These are phyloP conservation scores for Deuterostichococcus epilithicus DNA, from an alignment of 139 green algal species.

Conservation along the genomic window DNA sequence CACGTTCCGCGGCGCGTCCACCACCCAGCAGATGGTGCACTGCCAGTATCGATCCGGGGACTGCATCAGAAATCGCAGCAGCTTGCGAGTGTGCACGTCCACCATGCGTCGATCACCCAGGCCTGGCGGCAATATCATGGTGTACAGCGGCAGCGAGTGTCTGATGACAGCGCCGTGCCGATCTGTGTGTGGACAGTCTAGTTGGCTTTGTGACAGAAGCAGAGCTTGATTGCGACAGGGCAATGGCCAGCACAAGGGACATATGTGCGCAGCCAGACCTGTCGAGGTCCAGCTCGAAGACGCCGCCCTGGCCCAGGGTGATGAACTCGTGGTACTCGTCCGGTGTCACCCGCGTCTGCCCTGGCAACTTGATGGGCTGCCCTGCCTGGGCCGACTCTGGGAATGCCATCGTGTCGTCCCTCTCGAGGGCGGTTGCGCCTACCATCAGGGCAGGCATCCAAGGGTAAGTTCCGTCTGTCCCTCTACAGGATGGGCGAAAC, in stretches of 20 bases:
- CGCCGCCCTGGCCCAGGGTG: conserved; percentile 79
- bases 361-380: conserved; percentile 74
- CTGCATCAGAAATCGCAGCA: background rate
- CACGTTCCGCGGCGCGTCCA: conserved; percentile 70
- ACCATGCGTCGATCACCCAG: background rate
- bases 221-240: background rate
- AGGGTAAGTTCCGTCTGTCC: too few species aligned
- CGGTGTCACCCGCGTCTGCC: conserved; percentile 71
- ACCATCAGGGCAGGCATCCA: too few species aligned
- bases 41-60: background rate
- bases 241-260: background rate
- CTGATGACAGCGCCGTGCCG: background rate
- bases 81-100: background rate
- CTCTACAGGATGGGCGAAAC: too few species aligned
- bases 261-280: conserved; percentile 19
- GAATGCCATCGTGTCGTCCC: background rate
- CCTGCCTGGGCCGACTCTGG: conserved; percentile 29
- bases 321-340: conserved; percentile 92
- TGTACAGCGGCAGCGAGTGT: background rate
- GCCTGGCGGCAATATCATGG: background rate
- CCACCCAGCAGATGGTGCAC: conserved; percentile 52
- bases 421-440: background rate
- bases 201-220: background rate
- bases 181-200: background rate
- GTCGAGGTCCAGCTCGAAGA: conserved; percentile 81